phyloP scores from a whole-genome alignment of 2,329 filamentous ascomycete genomes.

The Zasmidium cellare region DNA sequence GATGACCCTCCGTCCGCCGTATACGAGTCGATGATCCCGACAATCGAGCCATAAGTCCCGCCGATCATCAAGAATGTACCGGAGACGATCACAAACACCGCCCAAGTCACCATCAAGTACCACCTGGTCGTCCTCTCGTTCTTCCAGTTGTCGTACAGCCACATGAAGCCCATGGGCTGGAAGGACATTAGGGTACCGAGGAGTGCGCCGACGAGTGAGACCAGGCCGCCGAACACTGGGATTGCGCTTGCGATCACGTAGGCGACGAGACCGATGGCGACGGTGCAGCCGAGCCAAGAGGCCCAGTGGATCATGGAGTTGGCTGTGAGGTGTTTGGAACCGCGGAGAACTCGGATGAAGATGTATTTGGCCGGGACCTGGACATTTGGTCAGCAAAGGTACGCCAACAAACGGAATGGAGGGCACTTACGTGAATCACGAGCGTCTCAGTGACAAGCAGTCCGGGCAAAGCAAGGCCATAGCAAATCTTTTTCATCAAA shows the following conservation, averaged over 20 bases:
- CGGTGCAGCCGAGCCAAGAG: constrained; percentile 22
- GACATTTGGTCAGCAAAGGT: not conserved
- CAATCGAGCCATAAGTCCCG: constrained; percentile 48
- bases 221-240: constrained; percentile 26
- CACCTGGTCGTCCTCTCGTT: constrained; percentile 6
- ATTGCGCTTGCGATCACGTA: constrained; percentile 27
- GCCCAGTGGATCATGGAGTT: constrained; percentile 25
- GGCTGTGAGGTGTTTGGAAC: constrained; percentile 24
- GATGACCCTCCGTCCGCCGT: constrained; percentile 20
- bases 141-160: constrained; percentile 45
- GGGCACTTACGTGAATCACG: not conserved
- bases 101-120: constrained; percentile 12
- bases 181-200: constrained; percentile 27
- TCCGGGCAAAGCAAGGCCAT: constrained; percentile 38
- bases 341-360: constrained; percentile 29
- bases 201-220: constrained; percentile 26
- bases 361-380: constrained; percentile 28
- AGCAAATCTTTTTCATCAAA: constrained; percentile 47
- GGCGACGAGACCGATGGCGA: constrained; percentile 18
- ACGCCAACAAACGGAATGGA: not conserved
- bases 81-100: constrained; percentile 35
- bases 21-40: constrained; percentile 35
- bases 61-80: constrained; percentile 46
- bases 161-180: constrained; percentile 42
- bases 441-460: constrained; percentile 27